Conservation (phyloP, 495 filamentous ascomycete species). For the Aspergillus hancockii region DNA sequence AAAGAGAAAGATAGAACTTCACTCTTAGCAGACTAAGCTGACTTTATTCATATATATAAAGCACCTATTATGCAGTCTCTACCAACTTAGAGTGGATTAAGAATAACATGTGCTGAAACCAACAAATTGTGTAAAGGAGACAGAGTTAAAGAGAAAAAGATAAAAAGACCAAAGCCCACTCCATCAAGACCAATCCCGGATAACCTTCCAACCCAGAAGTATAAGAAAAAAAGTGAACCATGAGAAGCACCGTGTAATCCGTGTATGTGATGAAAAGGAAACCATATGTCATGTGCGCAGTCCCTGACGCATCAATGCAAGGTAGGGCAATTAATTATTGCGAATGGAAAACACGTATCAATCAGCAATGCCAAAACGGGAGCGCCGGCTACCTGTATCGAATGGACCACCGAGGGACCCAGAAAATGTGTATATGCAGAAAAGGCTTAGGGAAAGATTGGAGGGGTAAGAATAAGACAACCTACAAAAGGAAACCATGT, state of each 20-base stretch:
- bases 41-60: constrained; percentile 4
- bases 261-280: constrained; percentile 4
- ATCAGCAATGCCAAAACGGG: constrained; percentile 27
- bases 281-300: constrained; percentile 8
- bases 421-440: constrained; percentile 24
- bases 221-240: constrained; percentile 4
- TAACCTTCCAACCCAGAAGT: constrained; percentile 5
- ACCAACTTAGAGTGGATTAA: background rate
- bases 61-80: constrained; percentile 1
- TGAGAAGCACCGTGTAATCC: background rate
- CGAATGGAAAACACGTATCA: constrained; percentile 19
- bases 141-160: background rate
- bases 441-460: background rate
- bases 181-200: constrained; percentile 5
- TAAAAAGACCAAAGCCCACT: constrained; percentile 4
- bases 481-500: constrained; percentile 6
- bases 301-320: constrained; percentile 14
- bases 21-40: background rate
- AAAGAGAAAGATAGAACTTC: background rate
- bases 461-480: constrained; percentile 1
- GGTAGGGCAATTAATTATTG: constrained; percentile 13
- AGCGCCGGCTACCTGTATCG: constrained; percentile 38
- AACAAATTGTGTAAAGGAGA: constrained; percentile 5
- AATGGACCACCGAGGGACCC: constrained; percentile 17
- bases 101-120: background rate